These are phyloP conservation scores for Rubus idaeus DNA, from an alignment of 306 rosid species.

Conservation along the genomic window DNA sequence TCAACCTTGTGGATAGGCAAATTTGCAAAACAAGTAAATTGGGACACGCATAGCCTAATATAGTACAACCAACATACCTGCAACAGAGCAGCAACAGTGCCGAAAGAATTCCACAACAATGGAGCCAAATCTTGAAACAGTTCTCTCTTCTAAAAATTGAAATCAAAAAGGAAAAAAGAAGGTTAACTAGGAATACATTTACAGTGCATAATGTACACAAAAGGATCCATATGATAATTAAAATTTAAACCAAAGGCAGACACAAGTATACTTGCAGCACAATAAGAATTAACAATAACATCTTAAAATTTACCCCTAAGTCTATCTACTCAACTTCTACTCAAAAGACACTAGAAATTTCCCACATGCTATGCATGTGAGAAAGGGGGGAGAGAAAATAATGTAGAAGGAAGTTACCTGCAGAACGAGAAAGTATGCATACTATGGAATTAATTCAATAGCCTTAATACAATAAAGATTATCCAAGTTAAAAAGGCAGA, in stretches of 20 bases:
- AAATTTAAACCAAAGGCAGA: not conserved
- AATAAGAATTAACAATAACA: not conserved
- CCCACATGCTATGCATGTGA: not conserved
- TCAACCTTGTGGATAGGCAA: not conserved
- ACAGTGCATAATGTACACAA: constrained; percentile 28
- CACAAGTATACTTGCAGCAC: not conserved
- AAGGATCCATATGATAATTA: constrained; percentile 15
- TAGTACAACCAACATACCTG: constrained; percentile 41
- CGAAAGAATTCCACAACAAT: constrained; percentile 92
- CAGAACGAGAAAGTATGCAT: not conserved
- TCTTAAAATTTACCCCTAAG: not conserved
- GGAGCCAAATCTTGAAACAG: constrained; percentile 95
- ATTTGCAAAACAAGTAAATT: not conserved
- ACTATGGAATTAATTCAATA: not conserved
- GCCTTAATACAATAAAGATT: not conserved
- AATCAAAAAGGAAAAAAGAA: constrained; percentile 7
- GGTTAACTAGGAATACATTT: constrained; percentile 21
- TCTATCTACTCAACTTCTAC: no score
- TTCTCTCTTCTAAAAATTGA: constrained; percentile 76
- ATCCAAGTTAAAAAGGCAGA: not conserved
- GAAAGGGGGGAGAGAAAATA: not conserved
- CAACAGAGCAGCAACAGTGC: constrained; percentile 89
- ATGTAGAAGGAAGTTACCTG: not conserved
- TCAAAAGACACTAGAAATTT: not conserved
- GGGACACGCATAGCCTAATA: constrained; percentile 2